Evolutionary conservation across 2,329 filamentous ascomycete species (phyloP).

Genomic region (Pseudocercospora pini-densiflorae): DNA sequence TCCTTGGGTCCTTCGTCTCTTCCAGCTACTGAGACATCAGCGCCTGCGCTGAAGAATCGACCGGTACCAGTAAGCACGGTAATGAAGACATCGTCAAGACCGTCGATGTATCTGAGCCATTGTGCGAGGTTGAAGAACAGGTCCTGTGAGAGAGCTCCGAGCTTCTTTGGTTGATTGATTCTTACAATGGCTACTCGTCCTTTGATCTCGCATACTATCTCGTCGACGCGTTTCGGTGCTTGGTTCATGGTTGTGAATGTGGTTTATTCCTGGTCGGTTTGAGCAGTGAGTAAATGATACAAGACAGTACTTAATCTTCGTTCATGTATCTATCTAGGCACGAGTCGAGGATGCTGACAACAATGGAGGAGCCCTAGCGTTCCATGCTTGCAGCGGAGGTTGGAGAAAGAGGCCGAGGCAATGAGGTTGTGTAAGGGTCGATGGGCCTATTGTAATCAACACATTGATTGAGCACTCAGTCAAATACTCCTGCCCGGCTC

Average conservation of each 20-base stretch:
- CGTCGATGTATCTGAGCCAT: slow-evolving; percentile 76
- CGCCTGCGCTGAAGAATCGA: slow-evolving; percentile 86
- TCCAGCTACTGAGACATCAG: slow-evolving; percentile 68
- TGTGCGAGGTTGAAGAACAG: slow-evolving; percentile 71
- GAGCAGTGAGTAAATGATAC: background rate
- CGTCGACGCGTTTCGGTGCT: slow-evolving; percentile 24
- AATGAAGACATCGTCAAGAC: slow-evolving; percentile 77
- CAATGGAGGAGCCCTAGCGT: background rate
- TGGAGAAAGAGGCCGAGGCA: background rate
- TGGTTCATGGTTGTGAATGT: slow-evolving; percentile 17
- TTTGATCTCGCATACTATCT: slow-evolving; percentile 59
- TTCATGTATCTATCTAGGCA: background rate
- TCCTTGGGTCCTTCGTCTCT: slow-evolving; percentile 41
- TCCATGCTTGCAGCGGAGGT: background rate
- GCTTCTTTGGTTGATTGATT: slow-evolving; percentile 81
- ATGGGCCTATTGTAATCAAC: background rate
- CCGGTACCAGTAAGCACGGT: slow-evolving; percentile 85
- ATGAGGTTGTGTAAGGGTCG: background rate
- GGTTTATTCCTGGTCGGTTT: background rate
- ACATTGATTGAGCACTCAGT: background rate
- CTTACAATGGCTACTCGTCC: slow-evolving; percentile 82
- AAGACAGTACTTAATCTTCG: background rate
- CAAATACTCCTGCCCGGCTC: background rate
- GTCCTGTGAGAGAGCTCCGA: slow-evolving; percentile 76
- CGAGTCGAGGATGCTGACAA: slow-evolving; percentile 3